Evolutionary conservation across 2,329 filamentous ascomycete species (phyloP).

Genomic region (Aspergillaceae sp.): DNA sequence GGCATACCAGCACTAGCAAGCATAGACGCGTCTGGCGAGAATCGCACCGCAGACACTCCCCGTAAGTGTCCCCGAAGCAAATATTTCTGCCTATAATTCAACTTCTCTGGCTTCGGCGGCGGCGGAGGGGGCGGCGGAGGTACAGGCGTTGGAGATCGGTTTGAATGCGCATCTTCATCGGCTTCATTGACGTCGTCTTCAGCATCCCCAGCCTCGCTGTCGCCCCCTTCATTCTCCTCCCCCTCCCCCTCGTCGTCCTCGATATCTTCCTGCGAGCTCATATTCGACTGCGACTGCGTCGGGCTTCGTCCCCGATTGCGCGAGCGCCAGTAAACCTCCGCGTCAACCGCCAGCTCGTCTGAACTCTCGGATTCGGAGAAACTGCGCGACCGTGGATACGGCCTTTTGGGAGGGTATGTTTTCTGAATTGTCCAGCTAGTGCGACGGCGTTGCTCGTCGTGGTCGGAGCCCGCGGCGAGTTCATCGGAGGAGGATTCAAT

Average conservation of each 20-base stretch:
- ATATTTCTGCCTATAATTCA: constrained; percentile 62
- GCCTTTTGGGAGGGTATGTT: constrained; percentile 21
- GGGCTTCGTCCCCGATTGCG: constrained; percentile 12
- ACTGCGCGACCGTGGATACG: constrained; percentile 17
- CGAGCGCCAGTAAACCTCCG: constrained; percentile 28
- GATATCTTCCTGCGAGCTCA: constrained; percentile 1
- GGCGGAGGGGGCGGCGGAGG: constrained; percentile 33
- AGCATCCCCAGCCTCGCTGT: not conserved
- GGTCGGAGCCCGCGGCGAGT: constrained; percentile 28
- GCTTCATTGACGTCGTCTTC: constrained; percentile 2
- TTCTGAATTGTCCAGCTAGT: constrained; percentile 28
- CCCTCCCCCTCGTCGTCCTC: constrained; percentile 4
- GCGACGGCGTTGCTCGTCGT: constrained; percentile 28
- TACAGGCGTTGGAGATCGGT: constrained; percentile 28
- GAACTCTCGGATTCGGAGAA: constrained; percentile 33
- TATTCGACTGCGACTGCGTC: constrained; percentile 2
- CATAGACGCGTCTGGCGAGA: constrained; percentile 83
- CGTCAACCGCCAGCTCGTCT: constrained; percentile 38
- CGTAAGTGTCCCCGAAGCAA: constrained; percentile 68
- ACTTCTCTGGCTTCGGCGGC: constrained; percentile 45
- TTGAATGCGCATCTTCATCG: constrained; percentile 11
- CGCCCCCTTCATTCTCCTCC: not conserved
- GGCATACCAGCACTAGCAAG: constrained; percentile 70
- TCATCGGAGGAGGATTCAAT: constrained; percentile 34
- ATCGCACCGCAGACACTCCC: constrained; percentile 74